Evolutionary conservation across 345 rosid genomes (phyloP), one percentile per base, ranked within the genome.

Genomic region (Hibiscus syriacus): DNA sequence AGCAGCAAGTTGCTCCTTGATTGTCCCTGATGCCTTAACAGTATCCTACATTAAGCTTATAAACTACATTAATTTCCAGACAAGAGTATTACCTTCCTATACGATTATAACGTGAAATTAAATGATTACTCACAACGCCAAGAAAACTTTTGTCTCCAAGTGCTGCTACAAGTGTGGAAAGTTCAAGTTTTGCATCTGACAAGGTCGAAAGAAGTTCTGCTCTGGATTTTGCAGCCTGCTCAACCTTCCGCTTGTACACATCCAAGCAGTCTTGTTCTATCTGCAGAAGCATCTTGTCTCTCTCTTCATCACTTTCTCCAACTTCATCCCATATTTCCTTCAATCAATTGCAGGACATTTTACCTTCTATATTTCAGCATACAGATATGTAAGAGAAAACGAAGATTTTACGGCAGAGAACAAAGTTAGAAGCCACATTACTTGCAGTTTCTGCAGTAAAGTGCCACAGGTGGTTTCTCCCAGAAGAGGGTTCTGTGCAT

Each of bases 301-400:
- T 78, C 56, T 94, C 92, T 66, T 91, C 99, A n/a, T 94, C 99
- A 53, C 76, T 84, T 81, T 91, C 97, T 63, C 97, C 99, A 71
- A 94, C 97, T 75, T 94, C 99, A 82, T 94, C 97, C 97, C 99
- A 94, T 49, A 94, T 91, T 86, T 89, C 95, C 97, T 94, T 57
- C 43, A 67, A 49, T 20, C 72, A 22, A 67, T 59, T 30, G 67
- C 12, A 48, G 59, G 50, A 46, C 62, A n/a, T 60, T 39, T 58
- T 64, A 60, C 29, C 13, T 19, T 16, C 48, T 46, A 46, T 57
- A 65, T 52, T 54, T 12, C 69, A 5, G 53, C 50, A 69, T 26
- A 45, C 26, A 61, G 22, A 20, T 11, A 57, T 13, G 32, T 8
- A 50, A 45, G 4, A 22, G 34, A 53, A n/a, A 72, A 48, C 46